Evolutionary conservation across 2,329 filamentous ascomycete species (phyloP).

Genomic region (Clarireedia homoeocarpa): DNA sequence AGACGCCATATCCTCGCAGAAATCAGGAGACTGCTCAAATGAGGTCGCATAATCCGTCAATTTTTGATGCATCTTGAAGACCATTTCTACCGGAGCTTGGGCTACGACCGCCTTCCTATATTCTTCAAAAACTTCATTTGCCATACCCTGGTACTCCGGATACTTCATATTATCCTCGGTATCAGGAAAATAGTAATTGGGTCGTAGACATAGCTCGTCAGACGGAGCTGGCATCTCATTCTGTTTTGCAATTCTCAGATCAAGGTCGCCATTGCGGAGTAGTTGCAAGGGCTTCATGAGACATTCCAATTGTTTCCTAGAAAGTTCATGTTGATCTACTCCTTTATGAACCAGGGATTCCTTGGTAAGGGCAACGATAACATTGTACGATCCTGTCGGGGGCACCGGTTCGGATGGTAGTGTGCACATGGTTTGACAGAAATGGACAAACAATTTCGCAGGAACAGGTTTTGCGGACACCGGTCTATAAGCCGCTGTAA

Average conservation of each 20-base stretch:
- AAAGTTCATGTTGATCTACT: background rate
- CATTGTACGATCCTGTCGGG: background rate
- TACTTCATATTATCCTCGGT: background rate
- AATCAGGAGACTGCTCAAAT: background rate
- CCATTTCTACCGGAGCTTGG: constrained; percentile 1
- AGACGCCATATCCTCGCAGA: background rate
- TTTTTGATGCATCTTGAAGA: background rate
- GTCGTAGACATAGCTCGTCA: background rate
- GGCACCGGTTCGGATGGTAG: background rate
- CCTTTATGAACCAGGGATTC: background rate
- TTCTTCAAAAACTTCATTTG: background rate
- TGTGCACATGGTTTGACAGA: constrained; percentile 2
- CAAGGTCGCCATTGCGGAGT: background rate
- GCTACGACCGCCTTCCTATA: background rate
- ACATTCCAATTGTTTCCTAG: background rate
- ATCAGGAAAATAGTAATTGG: constrained; percentile 2
- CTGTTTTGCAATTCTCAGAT: background rate
- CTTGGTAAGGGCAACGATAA: background rate
- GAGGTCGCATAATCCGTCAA: background rate
- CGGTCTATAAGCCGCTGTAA: constrained; percentile 2
- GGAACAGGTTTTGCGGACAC: background rate
- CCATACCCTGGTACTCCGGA: background rate
- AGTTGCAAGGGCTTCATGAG: constrained; percentile 2
- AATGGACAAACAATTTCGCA: constrained; percentile 7
- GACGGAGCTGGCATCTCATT: background rate